These are phyloP conservation scores for Lactifluus rugatus DNA, from an alignment of 768 basidiomycete genomes.

Conservation along the genomic window DNA sequence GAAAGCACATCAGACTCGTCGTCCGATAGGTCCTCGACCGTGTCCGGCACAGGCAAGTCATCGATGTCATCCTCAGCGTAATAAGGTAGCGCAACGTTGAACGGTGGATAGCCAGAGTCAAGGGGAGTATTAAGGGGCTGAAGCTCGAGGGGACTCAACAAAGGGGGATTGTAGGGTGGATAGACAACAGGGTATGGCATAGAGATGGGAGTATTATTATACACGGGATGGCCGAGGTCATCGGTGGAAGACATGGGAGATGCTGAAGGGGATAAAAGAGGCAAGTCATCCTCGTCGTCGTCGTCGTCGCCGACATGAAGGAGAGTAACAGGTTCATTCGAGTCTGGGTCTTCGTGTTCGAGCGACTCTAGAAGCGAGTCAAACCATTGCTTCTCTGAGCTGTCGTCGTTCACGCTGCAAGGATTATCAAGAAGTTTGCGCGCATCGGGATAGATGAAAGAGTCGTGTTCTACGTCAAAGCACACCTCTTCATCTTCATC, in stretches of 20 bases:
- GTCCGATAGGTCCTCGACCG: constrained; percentile 78
- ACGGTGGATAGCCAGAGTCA: constrained; percentile 24
- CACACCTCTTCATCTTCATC: constrained; percentile 43
- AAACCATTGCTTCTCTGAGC: constrained; percentile 72
- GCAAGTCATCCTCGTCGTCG: constrained; percentile 57
- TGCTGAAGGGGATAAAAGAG: constrained; percentile 46
- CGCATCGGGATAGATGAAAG: constrained; percentile 77
- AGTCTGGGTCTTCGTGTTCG: constrained; percentile 51
- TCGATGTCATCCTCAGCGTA: constrained; percentile 54
- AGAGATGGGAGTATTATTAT: constrained; percentile 38
- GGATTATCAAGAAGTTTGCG: constrained; percentile 39
- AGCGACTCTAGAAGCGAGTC: constrained; percentile 71
- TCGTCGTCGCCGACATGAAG: constrained; percentile 53
- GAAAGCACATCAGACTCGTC: constrained; percentile 69
- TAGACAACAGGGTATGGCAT: constrained; percentile 55
- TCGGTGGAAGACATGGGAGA: constrained; percentile 75
- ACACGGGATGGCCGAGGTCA: constrained; percentile 51
- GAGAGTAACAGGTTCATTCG: constrained; percentile 39
- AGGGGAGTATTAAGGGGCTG: constrained; percentile 35
- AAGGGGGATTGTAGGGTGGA: constrained; percentile 51
- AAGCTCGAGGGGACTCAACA: constrained; percentile 41
- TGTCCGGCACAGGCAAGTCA: constrained; percentile 63
- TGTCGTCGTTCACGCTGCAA: constrained; percentile 28
- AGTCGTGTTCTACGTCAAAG: constrained; percentile 39
- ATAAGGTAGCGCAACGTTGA: constrained; percentile 54